A percentile compares a stretch with the other conserved stretches of the same genome.
These are phyloP conservation scores for Escovopsis sp. DNA, from an alignment of 2,329 filamentous ascomycete genomes.

Conservation along the genomic window DNA sequence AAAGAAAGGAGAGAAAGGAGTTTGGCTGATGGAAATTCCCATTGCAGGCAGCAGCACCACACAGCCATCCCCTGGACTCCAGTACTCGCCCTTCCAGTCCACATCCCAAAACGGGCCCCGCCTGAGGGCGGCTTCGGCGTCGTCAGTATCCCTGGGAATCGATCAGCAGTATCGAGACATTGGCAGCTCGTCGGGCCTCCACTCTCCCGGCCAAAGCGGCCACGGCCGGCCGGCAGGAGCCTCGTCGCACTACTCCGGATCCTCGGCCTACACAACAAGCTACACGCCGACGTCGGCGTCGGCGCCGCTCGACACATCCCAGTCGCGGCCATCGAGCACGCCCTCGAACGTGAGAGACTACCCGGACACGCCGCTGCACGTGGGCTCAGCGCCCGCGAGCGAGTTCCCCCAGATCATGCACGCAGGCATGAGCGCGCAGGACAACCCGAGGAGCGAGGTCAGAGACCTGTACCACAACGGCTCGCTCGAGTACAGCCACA, in stretches of 20 bases:
- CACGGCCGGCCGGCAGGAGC: conserved; percentile 8
- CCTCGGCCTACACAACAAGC: conserved; percentile 32
- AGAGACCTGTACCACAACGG: conserved; percentile 28
- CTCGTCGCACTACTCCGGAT: conserved; percentile 26
- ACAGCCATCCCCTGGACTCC: conserved; percentile 35
- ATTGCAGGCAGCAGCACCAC: conserved; percentile 20
- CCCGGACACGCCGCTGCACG: conserved; percentile 37
- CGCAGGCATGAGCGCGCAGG: conserved; percentile 10
- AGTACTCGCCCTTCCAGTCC: conserved; percentile 30
- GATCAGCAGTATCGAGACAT: conserved; percentile 29
- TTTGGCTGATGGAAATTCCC: background rate
- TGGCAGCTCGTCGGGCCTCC: conserved; percentile 7
- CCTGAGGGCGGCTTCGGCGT: conserved; percentile 33
- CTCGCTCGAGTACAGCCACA: conserved; percentile 10
- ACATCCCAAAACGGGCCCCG: conserved; percentile 30
- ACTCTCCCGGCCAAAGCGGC: conserved; percentile 3
- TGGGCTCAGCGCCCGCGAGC: conserved; percentile 36
- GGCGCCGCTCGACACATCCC: conserved; percentile 4
- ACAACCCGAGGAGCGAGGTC: conserved; percentile 26
- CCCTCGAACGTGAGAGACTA: conserved; percentile 28
- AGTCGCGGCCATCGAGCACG: conserved; percentile 9
- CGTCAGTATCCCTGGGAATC: conserved; percentile 29
- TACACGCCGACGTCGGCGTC: conserved; percentile 40
- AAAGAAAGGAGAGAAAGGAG: background rate
- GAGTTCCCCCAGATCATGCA: conserved; percentile 36